Percentiles rank a stretch among this genome's conserved stretches.
phyloP scores from a whole-genome alignment of 164 flowering plant genomes.

The Chimonanthus praecox region DNA sequence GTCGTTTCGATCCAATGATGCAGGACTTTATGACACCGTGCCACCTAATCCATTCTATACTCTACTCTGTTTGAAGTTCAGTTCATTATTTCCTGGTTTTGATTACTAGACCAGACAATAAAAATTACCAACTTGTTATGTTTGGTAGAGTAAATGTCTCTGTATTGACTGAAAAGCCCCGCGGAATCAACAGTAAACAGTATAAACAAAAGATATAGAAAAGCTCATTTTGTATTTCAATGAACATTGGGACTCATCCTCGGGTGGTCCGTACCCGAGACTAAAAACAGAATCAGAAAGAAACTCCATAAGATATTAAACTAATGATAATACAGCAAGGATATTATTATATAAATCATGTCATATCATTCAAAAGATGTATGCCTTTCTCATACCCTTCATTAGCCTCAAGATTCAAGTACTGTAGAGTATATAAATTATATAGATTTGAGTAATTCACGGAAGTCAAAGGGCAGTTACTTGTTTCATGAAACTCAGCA shows the following conservation, averaged over 20 bases:
- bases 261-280: neutral
- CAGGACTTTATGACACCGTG: neutral
- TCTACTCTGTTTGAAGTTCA: no score
- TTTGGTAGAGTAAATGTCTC: neutral
- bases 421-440: neutral
- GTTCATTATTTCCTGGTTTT: neutral
- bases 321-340: neutral
- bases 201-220: neutral
- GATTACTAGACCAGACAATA: neutral
- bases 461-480: neutral
- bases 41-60: slow-evolving; percentile 9
- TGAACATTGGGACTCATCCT: neutral
- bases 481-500: neutral
- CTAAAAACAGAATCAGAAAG: neutral
- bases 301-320: neutral
- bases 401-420: neutral
- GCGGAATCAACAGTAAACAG: neutral
- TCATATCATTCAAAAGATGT: neutral
- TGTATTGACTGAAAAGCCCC: neutral
- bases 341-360: neutral
- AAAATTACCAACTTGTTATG: neutral
- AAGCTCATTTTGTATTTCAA: neutral
- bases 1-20: neutral
- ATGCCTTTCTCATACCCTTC: neutral
- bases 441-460: no score